Percentiles rank a stretch among this genome's conserved stretches.
phyloP scores from a whole-genome alignment of 1,284 basidiomycete genomes.

The Chondrostereum purpureum region DNA sequence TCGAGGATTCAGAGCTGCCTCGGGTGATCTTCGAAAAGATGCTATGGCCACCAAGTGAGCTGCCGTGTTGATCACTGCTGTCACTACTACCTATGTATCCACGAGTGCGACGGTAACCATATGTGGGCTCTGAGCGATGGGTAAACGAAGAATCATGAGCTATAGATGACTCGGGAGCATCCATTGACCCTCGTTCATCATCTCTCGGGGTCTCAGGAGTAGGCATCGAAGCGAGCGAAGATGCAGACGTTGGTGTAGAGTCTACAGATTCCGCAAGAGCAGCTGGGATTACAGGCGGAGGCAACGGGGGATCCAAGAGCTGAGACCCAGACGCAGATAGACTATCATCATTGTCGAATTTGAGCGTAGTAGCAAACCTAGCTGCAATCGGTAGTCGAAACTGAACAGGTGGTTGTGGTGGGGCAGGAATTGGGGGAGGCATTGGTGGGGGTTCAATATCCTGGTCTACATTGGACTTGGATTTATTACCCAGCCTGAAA shows the following conservation, averaged over 20 bases:
- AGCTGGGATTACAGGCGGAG: not conserved
- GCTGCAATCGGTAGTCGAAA: conserved; percentile 2
- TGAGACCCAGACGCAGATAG: not conserved
- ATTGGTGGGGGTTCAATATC: not conserved
- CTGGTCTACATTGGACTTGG: not conserved
- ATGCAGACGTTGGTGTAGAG: not conserved
- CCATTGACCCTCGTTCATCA: not conserved
- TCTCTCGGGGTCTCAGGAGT: not conserved
- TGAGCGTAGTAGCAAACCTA: conserved; percentile 1
- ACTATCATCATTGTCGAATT: not conserved
- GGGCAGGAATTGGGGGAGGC: not conserved
- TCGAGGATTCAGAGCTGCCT: not conserved
- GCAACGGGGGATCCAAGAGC: not conserved
- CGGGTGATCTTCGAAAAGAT: not conserved
- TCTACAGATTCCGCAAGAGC: not conserved
- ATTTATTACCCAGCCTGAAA: conserved; percentile 3
- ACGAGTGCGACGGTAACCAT: not conserved
- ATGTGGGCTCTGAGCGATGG: not conserved
- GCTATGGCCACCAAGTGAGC: not conserved
- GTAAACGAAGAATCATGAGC: no score
- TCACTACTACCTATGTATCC: not conserved
- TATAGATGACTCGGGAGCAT: not conserved
- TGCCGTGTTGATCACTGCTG: conserved; percentile 3
- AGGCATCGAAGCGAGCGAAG: no score
- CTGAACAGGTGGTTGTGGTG: not conserved